These are phyloP conservation scores for Fusarium sp. DNA, from an alignment of 2,329 filamentous ascomycete genomes.

Conservation along the genomic window DNA sequence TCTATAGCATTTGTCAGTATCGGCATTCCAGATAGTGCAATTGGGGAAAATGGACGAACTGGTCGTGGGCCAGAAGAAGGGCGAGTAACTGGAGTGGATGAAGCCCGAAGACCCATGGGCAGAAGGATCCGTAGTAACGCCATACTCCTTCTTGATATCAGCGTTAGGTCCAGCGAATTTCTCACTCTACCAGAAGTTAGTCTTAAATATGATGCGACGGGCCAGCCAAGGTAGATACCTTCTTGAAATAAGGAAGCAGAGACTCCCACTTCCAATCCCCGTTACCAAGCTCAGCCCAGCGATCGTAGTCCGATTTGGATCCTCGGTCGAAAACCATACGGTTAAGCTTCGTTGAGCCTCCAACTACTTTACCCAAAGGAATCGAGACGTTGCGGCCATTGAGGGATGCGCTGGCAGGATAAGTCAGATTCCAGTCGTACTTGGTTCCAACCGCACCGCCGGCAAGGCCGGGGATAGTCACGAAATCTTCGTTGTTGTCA, in stretches of 20 bases:
- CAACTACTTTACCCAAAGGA: conserved; percentile 53
- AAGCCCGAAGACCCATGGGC: conserved; percentile 34
- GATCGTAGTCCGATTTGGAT: conserved; percentile 57
- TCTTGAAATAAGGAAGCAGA: conserved; percentile 61
- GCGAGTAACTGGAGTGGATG: conserved; percentile 38
- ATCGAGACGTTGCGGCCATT: conserved; percentile 33
- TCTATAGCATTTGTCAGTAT: conserved; percentile 13
- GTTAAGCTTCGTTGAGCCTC: conserved; percentile 59
- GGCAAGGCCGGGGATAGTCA: conserved; percentile 42
- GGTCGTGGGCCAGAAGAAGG: conserved; percentile 46
- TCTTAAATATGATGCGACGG: fast-evolving
- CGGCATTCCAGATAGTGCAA: fast-evolving
- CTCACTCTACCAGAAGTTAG: conserved; percentile 29
- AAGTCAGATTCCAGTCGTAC: conserved; percentile 44
- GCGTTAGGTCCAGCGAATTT: conserved; percentile 27
- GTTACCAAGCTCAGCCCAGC: conserved; percentile 62
- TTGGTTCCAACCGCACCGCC: conserved; percentile 44
- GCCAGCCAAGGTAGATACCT: conserved; percentile 48
- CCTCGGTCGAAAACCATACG: conserved; percentile 56
- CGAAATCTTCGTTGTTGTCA: conserved; percentile 36
- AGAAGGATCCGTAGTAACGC: conserved; percentile 28
- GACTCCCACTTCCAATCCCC: conserved; percentile 56
- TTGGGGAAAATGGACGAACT: conserved; percentile 21
- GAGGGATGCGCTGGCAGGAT: conserved; percentile 19
- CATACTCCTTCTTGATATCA: conserved; percentile 32